These are phyloP conservation scores for Globisporangium sylvaticum DNA, from an alignment of 352 stramenopile species.

Conservation along the genomic window DNA sequence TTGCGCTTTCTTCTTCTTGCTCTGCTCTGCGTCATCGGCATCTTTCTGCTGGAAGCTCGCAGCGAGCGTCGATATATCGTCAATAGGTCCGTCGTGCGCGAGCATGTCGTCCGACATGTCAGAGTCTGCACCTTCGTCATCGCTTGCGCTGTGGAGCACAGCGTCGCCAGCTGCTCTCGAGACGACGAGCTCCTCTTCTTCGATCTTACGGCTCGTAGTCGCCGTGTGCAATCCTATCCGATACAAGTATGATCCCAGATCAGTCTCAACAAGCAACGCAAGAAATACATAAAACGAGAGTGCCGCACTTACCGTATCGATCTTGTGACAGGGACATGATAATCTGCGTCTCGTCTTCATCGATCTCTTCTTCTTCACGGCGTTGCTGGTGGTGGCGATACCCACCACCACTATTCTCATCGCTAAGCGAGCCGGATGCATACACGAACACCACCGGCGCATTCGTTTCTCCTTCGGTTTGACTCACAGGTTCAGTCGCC, in stretches of 20 bases:
- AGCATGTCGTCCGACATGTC: constrained; percentile 72
- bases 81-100: constrained; percentile 49
- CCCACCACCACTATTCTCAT: constrained; percentile 11
- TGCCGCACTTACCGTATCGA: constrained; percentile 25
- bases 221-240: constrained; percentile 2
- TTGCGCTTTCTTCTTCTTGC: constrained; percentile 21
- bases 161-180: constrained; percentile 6
- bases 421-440: constrained; percentile 20
- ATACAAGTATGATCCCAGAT: background rate
- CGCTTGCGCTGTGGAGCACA: constrained; percentile 5
- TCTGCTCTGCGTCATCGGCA: constrained; percentile 9
- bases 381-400: constrained; percentile 15
- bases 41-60: constrained; percentile 37
- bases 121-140: constrained; percentile 40
- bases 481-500: constrained; percentile 25
- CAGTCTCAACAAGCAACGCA: background rate
- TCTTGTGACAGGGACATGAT: constrained; percentile 70
- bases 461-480: constrained; percentile 5
- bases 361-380: constrained; percentile 31
- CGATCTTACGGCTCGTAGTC: constrained; percentile 25
- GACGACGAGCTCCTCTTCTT: constrained; percentile 45
- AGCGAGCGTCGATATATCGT: constrained; percentile 48
- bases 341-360: constrained; percentile 85
- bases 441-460: constrained; percentile 47
- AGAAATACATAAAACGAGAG: background rate